Base-by-base conservation (phyloP, 2,329 filamentous ascomycete genomes). In the Cercospora beticola region DNA sequence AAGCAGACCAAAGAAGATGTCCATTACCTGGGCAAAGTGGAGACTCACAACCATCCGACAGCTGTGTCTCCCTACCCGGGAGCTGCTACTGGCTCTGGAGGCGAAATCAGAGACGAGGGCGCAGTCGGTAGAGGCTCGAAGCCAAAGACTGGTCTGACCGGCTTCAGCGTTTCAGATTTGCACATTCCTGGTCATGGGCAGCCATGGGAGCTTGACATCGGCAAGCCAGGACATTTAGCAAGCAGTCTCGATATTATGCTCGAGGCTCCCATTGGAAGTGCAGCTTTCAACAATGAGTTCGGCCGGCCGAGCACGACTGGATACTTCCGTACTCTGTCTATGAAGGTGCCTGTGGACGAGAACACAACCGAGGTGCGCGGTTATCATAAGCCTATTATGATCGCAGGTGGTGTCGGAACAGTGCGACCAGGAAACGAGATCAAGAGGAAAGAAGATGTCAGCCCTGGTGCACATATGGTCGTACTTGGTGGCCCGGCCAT, bases 381-480 rank as follows among this genome's bases (percentile, higher is more conserved):
- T 26, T 99, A 97, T 79, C 95, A 98, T 82, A 99, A 99, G 83
- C 95, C 95, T 9, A 97, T 97, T 79, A 97, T 97, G 92, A 93
- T 99, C 82, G 95, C 95, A 70, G 95, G 95, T 77, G 95, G 95
- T 78, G 88, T 98, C 40, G 95, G 95, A 60, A 97, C 92, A 5
- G 94, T 98, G 31, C 85, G 95, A 67, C 94, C 95, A 14, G 90
- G 94, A 75, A 92, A 97, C 77, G 94, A 95, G 2, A 85, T 97
- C 68, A 99, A 99, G 82, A 87, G 92, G 70, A 88, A 90, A 8
- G 85, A 87, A 12, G 85, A 92, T 70, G 95, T 99, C 18, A 89
- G 90, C 63, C 87, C 93, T 62, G 94, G 93, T n/a, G 93, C 94
- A 18, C 92, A 94, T 78, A 87, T 97, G 57, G 90, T 99, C 73